These are phyloP conservation scores for Coemansia sp. DNA, from an alignment of 192 early-diverging fungal genomes.

Conservation along the genomic window DNA sequence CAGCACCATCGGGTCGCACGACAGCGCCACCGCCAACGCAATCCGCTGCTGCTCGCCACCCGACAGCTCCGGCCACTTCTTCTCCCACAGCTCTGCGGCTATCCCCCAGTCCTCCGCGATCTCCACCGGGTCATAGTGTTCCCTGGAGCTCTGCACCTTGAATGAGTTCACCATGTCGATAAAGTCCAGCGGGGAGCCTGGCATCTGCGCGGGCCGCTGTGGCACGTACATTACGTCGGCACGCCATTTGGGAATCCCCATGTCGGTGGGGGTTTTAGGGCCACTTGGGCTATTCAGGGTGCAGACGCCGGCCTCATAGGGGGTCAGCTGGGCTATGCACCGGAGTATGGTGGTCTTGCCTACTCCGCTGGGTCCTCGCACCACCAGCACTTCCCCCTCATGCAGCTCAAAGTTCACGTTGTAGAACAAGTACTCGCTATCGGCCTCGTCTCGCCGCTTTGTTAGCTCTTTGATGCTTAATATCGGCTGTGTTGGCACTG, in stretches of 20 bases:
- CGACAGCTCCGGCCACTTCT: slow-evolving; percentile 73
- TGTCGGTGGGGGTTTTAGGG: slow-evolving; percentile 45
- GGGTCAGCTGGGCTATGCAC: slow-evolving; percentile 71
- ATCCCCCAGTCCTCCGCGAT: slow-evolving; percentile 71
- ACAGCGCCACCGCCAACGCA: slow-evolving; percentile 74
- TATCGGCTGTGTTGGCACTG: slow-evolving; percentile 10
- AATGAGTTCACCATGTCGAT: slow-evolving; percentile 59
- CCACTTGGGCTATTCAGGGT: slow-evolving; percentile 35
- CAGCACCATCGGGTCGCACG: slow-evolving; percentile 71
- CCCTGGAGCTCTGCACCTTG: slow-evolving; percentile 43
- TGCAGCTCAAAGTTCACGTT: slow-evolving; percentile 57
- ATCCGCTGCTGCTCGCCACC: slow-evolving; percentile 86
- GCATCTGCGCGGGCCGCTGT: slow-evolving; percentile 67
- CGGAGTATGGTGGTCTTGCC: slow-evolving; percentile 85
- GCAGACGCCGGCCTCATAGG: slow-evolving; percentile 61
- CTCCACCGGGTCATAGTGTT: slow-evolving; percentile 60
- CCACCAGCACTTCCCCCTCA: slow-evolving; percentile 56
- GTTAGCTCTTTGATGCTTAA: slow-evolving; percentile 41
- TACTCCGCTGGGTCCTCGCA: slow-evolving; percentile 70
- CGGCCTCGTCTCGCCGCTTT: slow-evolving; percentile 33
- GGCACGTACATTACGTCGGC: slow-evolving; percentile 84
- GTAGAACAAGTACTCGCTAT: slow-evolving; percentile 45
- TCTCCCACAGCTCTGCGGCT: slow-evolving; percentile 64
- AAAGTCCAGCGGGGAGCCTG: slow-evolving; percentile 73
- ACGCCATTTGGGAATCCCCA: slow-evolving; percentile 72